These are phyloP conservation scores for Rhododendron molle DNA, from an alignment of 148 eudicot species.

Conservation along the genomic window DNA sequence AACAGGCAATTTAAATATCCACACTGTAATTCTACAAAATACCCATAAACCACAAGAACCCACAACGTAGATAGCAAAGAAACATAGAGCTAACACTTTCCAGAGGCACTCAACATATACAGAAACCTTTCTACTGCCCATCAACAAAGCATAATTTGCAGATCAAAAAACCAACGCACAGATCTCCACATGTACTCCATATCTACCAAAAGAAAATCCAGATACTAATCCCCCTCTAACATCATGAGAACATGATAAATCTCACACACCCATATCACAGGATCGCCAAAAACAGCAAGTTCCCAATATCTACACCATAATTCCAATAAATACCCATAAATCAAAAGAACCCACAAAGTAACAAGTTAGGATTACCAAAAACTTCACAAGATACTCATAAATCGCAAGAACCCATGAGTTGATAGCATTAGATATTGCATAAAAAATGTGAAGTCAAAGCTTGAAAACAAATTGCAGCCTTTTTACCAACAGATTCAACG, in stretches of 20 bases:
- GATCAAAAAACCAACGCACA: neutral
- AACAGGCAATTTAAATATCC: neutral
- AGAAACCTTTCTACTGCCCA: neutral
- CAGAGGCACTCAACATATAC: neutral
- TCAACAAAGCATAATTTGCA: neutral
- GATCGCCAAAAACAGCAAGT: neutral
- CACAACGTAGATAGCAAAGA: neutral
- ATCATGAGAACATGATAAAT: neutral
- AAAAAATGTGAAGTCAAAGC: neutral
- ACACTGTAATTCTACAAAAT: neutral
- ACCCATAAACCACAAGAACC: neutral
- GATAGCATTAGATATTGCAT: neutral
- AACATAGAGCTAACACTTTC: neutral
- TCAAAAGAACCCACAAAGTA: neutral
- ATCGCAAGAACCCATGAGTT: neutral
- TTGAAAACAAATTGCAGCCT: neutral
- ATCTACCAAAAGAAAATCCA: neutral
- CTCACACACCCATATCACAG: slow-evolving; percentile 9
- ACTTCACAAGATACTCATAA: neutral
- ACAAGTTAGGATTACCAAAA: neutral
- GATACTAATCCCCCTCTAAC: neutral
- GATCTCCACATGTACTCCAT: neutral
- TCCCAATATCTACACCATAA: neutral
- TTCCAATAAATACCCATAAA: slow-evolving; percentile 5
- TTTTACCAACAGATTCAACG: neutral